These are phyloP conservation scores for Eucalyptus lansdowneana DNA, from an alignment of 345 rosid species.

Conservation along the genomic window DNA sequence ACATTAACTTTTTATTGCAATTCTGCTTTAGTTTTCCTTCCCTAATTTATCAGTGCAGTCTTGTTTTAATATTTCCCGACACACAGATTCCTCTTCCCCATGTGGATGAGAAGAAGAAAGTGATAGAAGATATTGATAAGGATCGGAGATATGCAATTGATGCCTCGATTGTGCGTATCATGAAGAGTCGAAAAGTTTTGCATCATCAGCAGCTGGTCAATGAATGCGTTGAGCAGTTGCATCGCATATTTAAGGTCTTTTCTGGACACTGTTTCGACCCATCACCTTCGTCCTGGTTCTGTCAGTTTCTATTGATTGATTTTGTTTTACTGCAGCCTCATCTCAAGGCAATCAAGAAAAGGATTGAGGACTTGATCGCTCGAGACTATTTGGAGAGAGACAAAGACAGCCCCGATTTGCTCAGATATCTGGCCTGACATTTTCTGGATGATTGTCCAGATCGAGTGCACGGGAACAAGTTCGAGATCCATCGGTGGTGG, in stretches of 20 bases:
- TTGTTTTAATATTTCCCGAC: not conserved
- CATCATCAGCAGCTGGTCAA: too few relatives aligned
- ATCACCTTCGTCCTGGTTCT: too few relatives aligned
- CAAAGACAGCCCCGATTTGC: conserved; percentile 48
- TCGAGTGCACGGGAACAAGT: not conserved
- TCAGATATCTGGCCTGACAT: conserved; percentile 56
- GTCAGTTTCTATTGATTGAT: not conserved
- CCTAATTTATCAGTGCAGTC: not conserved
- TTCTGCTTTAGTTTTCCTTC: not conserved
- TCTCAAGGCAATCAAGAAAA: conserved; percentile 82
- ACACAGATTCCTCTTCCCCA: conserved; percentile 22
- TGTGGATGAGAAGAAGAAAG: too few relatives aligned
- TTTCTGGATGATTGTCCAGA: not conserved
- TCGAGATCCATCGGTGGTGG: not conserved
- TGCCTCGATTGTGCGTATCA: too few relatives aligned
- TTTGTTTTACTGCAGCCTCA: conserved; percentile 54
- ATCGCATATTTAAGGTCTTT: too few relatives aligned
- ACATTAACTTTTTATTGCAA: not conserved
- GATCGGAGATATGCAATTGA: rapidly evolving
- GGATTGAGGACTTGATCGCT: conserved; percentile 83
- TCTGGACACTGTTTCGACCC: too few relatives aligned
- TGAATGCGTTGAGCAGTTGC: rapidly evolving
- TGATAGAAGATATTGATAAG: too few relatives aligned
- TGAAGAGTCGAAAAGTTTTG: too few relatives aligned
- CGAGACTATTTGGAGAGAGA: conserved; percentile 86